Evolutionary conservation across 805 yeast genomes (phyloP).

Genomic region (Priceomyces fermenticarens): DNA sequence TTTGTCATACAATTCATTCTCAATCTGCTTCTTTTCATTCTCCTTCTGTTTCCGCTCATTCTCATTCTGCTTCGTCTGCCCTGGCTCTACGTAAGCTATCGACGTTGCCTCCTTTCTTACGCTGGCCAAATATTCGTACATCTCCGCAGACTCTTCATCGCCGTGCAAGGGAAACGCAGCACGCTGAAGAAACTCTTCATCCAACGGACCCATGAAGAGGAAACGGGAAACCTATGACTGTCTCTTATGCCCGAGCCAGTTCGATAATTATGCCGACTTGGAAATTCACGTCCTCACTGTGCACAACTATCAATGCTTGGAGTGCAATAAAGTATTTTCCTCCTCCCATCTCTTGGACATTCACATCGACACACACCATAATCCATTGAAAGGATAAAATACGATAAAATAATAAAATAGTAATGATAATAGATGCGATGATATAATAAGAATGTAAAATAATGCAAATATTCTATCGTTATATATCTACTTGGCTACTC

Average conservation of each 20-base stretch:
- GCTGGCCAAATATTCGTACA: slow-evolving; percentile 19
- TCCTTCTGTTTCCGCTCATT: neutral
- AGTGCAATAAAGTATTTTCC: slow-evolving; percentile 43
- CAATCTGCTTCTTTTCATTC: neutral
- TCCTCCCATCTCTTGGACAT: slow-evolving; percentile 38
- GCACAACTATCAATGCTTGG: slow-evolving; percentile 33
- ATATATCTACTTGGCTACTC: slow-evolving; percentile 13
- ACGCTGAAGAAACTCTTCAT: slow-evolving; percentile 28
- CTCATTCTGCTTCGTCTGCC: neutral
- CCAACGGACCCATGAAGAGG: slow-evolving; percentile 17
- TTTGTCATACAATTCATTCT: neutral
- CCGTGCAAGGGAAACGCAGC: slow-evolving; percentile 22
- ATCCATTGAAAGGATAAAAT: slow-evolving; percentile 38
- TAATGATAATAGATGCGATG: no score
- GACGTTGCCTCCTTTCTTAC: slow-evolving; percentile 32
- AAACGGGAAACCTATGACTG: neutral
- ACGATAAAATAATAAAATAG: no score
- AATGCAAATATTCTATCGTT: no score
- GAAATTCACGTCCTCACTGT: slow-evolving; percentile 20
- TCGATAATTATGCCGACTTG: slow-evolving; percentile 12
- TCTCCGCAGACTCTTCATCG: slow-evolving; percentile 9
- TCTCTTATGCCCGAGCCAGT: no score
- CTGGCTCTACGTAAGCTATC: slow-evolving; percentile 12
- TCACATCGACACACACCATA: slow-evolving; percentile 54
- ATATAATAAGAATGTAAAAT: no score